Percentiles rank a stretch among this genome's conserved stretches.
These are phyloP conservation scores for Gastrolobium villosum DNA, from an alignment of 306 rosid genomes.

Conservation along the genomic window DNA sequence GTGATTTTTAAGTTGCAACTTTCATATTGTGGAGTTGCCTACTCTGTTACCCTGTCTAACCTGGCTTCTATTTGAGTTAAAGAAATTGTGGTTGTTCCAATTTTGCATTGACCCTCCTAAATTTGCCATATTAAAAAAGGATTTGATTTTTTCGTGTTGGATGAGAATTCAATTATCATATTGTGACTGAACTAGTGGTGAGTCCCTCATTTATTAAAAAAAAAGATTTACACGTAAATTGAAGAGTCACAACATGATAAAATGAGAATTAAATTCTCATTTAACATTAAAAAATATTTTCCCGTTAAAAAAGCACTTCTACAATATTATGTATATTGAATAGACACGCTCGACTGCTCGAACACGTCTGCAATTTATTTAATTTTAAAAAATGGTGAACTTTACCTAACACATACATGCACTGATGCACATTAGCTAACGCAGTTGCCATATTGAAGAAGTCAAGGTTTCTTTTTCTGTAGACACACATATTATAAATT, in stretches of 20 bases:
- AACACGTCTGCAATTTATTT: neutral
- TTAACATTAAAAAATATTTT: too few species aligned
- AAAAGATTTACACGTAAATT: too few species aligned
- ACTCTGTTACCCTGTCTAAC: neutral
- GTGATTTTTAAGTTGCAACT: neutral
- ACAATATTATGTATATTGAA: neutral
- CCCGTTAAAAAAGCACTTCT: neutral
- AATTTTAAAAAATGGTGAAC: neutral
- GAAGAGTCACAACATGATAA: too few species aligned
- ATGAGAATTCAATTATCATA: too few species aligned
- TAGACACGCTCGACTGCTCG: neutral
- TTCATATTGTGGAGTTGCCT: neutral
- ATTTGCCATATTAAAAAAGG: neutral
- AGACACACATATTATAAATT: neutral
- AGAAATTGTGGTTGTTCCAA: neutral
- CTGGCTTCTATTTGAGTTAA: slow-evolving; percentile 19
- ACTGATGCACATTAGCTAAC: neutral
- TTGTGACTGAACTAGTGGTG: too few species aligned
- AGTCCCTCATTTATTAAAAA: too few species aligned
- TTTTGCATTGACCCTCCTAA: slow-evolving; percentile 9
- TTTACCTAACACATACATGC: slow-evolving; percentile 2
- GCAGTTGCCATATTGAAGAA: neutral
- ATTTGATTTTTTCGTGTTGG: too few species aligned
- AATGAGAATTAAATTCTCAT: too few species aligned
- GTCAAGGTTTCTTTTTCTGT: neutral